These are phyloP conservation scores for Globisporangium lucens DNA, from an alignment of 352 stramenopile genomes.

Conservation along the genomic window DNA sequence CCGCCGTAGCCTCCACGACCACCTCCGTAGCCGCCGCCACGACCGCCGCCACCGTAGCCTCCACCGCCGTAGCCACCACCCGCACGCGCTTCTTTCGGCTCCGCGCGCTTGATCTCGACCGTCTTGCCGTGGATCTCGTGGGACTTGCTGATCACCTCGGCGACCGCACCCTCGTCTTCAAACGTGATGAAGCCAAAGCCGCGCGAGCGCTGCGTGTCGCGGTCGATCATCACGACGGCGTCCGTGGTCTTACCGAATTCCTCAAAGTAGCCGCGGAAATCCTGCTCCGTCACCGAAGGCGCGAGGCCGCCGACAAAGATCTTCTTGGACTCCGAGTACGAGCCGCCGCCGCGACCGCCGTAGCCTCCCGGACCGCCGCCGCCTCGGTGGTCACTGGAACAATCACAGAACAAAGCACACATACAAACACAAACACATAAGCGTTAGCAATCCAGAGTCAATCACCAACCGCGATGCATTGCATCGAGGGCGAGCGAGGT, in stretches of 20 bases:
- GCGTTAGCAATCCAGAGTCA: background rate
- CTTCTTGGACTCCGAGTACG: conserved; percentile 84
- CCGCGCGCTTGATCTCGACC: conserved; percentile 88
- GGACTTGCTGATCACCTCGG: conserved; percentile 84
- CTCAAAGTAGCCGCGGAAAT: conserved; percentile 92
- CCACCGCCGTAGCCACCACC: conserved; percentile 28
- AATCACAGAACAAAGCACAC: conserved; percentile 4
- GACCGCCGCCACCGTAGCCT: conserved; percentile 18
- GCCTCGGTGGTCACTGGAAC: conserved; percentile 24
- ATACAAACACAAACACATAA: background rate
- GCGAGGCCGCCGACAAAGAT: conserved; percentile 92
- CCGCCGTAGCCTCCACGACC: conserved; percentile 23
- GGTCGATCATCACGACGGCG: conserved; percentile 92
- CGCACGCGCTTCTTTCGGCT: conserved; percentile 69
- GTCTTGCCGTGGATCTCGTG: conserved; percentile 91
- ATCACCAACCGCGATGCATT: background rate
- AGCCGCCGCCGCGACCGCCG: conserved; percentile 21
- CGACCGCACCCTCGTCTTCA: conserved; percentile 85
- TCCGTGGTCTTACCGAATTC: conserved; percentile 89
- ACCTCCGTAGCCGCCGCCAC: conserved; percentile 15
- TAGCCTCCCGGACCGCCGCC: conserved; percentile 7
- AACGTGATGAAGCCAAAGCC: conserved; percentile 94
- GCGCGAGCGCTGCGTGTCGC: conserved; percentile 86
- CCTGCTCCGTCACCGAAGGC: conserved; percentile 82
- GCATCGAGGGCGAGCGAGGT: background rate